Conservation (phyloP, 2,329 filamentous ascomycete species). For the Xylariales sp. region DNA sequence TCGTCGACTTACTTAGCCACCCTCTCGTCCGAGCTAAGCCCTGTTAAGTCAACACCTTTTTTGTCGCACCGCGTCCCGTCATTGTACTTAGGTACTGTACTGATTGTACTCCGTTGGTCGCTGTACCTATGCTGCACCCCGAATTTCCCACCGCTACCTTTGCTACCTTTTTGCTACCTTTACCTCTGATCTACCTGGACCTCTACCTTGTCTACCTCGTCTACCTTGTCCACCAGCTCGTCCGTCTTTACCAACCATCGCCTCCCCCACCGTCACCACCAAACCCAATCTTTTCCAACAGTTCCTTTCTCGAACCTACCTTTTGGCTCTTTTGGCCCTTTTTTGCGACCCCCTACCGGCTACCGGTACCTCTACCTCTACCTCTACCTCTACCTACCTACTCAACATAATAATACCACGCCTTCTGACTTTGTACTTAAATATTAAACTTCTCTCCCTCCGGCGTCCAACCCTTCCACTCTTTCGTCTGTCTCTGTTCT, state of each 20-base stretch:
- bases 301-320: slow-evolving; percentile 29
- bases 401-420: slow-evolving; percentile 29
- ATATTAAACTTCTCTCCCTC: slow-evolving; percentile 31
- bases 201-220: slow-evolving; percentile 2
- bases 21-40: slow-evolving; percentile 30
- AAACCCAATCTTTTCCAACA: slow-evolving; percentile 36
- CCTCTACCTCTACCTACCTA: too few species aligned
- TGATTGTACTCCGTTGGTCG: slow-evolving; percentile 1
- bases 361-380: too few species aligned
- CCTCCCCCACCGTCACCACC: slow-evolving; percentile 31
- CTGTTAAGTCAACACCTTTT: slow-evolving; percentile 27
- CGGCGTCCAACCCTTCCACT: slow-evolving; percentile 15
- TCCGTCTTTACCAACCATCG: slow-evolving; percentile 17
- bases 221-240: neutral
- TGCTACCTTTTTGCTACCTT: too few species aligned
- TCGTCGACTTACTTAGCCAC: slow-evolving; percentile 22
- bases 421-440: slow-evolving; percentile 29
- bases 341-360: slow-evolving; percentile 29
- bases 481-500: slow-evolving; percentile 11
- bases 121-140: slow-evolving; percentile 34
- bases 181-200: neutral
- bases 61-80: slow-evolving; percentile 26
- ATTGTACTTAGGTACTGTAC: slow-evolving; percentile 20
- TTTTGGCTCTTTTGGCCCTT: neutral
- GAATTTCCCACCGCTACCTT: slow-evolving; percentile 30